phyloP scores from a whole-genome alignment of 75 land plant genomes.

The Selaginella tamariscina region DNA sequence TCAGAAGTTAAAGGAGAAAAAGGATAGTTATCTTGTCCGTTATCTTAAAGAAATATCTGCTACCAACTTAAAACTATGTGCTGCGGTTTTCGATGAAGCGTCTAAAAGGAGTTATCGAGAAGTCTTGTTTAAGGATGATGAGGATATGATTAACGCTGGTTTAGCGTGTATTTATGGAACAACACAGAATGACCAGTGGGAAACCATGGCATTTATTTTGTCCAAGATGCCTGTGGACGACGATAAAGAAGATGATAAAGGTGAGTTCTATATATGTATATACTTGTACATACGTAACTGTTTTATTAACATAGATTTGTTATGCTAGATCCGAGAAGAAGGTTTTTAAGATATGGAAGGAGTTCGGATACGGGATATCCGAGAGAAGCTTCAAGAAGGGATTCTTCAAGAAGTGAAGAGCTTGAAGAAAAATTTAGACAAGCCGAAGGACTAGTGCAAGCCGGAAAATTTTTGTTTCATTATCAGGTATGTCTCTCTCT shows the following conservation, averaged over 20 bases:
- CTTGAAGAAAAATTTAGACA: conserved; percentile 34
- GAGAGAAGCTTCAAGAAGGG: neutral
- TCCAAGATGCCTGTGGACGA: conserved; percentile 37
- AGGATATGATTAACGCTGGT: conserved; percentile 49
- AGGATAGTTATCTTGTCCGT: conserved; percentile 35
- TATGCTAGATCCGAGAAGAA: no score
- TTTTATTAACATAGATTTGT: no score
- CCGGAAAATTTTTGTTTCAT: conserved; percentile 55
- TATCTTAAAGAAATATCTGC: conserved; percentile 73
- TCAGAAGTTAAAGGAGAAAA: conserved; percentile 19
- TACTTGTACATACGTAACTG: no score
- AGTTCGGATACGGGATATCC: no score
- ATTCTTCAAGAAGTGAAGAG: neutral
- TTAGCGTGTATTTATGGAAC: conserved; percentile 67
- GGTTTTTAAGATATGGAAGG: no score
- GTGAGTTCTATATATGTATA: neutral
- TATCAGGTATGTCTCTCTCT: conserved; percentile 50
- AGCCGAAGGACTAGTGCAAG: conserved; percentile 73
- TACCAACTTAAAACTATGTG: conserved; percentile 51
- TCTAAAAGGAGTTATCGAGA: conserved; percentile 27
- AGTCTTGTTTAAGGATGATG: conserved; percentile 51
- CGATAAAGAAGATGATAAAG: neutral
- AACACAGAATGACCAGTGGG: conserved; percentile 59
- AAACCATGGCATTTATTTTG: conserved; percentile 55
- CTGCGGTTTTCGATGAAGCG: conserved; percentile 58